Percentiles rank a stretch among this genome's conserved stretches.
phyloP scores from a whole-genome alignment of 495 filamentous ascomycete species.

The Penicillium silybi region DNA sequence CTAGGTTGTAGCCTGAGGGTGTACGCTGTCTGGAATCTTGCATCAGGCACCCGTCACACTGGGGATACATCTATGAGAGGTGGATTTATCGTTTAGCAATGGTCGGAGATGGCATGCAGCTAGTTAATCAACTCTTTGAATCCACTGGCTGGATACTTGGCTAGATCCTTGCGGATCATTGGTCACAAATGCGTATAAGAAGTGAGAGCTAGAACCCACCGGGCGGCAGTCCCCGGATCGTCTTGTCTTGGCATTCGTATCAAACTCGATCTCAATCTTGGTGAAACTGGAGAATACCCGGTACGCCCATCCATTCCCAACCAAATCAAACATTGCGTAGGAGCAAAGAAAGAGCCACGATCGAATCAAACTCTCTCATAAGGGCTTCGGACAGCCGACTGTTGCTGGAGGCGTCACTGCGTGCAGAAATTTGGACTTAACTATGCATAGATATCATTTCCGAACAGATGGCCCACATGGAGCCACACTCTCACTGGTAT shows the following conservation, averaged over 20 bases:
- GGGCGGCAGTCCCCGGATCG: background rate
- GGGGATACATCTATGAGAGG: background rate
- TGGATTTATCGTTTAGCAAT: background rate
- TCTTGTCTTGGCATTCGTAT: slow-evolving; percentile 6
- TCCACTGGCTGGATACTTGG: too few species aligned
- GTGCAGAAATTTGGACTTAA: background rate
- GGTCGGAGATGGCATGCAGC: background rate
- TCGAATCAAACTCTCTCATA: background rate
- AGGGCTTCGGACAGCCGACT: background rate
- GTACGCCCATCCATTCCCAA: background rate
- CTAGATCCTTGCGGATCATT: background rate
- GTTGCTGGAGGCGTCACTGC: background rate
- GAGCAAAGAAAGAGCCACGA: background rate
- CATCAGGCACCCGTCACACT: background rate
- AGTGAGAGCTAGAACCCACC: background rate
- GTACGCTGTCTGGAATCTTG: background rate
- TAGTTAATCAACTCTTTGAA: background rate
- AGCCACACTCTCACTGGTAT: too few species aligned
- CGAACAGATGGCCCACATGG: background rate
- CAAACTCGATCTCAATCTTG: background rate
- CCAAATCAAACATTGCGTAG: background rate
- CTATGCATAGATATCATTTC: slow-evolving; percentile 1
- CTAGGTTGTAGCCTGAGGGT: background rate
- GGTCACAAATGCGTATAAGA: background rate
- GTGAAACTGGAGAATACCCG: background rate